A percentile compares a stretch with the other conserved stretches of the same genome.
These are phyloP conservation scores for Huiozyma sinensis DNA, from an alignment of 805 yeast species.

Conservation along the genomic window DNA sequence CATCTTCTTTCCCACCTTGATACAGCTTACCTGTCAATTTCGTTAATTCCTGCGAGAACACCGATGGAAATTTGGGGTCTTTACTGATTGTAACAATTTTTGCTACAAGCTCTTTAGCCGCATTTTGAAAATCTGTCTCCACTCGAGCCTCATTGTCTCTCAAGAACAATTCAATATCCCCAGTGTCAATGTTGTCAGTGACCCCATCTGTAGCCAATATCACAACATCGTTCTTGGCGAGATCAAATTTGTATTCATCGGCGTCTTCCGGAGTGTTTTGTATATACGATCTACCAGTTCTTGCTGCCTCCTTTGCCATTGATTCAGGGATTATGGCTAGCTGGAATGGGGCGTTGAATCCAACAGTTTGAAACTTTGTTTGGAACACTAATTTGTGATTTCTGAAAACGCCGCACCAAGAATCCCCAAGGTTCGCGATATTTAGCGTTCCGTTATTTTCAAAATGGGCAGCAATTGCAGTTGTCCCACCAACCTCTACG, in stretches of 20 bases:
- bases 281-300: slow-evolving; percentile 51
- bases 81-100: slow-evolving; percentile 60
- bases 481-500: slow-evolving; percentile 86
- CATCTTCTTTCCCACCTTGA: slow-evolving; percentile 93
- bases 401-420: slow-evolving; percentile 86
- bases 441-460: slow-evolving; percentile 40
- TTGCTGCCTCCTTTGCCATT: slow-evolving; percentile 41
- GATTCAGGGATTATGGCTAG: slow-evolving; percentile 70
- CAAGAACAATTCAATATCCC: slow-evolving; percentile 61
- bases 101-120: slow-evolving; percentile 48
- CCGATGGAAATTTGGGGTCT: slow-evolving; percentile 68
- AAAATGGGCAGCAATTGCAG: slow-evolving; percentile 76
- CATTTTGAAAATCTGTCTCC: slow-evolving; percentile 30
- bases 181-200: slow-evolving; percentile 67
- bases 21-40: slow-evolving; percentile 28
- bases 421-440: slow-evolving; percentile 84
- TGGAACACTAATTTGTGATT: slow-evolving; percentile 47
- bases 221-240: slow-evolving; percentile 63
- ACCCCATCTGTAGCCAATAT: slow-evolving; percentile 91
- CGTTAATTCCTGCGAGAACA: slow-evolving; percentile 60
- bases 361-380: slow-evolving; percentile 72
- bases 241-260: slow-evolving; percentile 53
- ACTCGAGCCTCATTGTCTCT: slow-evolving; percentile 34
- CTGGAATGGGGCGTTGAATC: slow-evolving; percentile 88
- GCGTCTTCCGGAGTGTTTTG: slow-evolving; percentile 62